These are phyloP conservation scores for Antitrichia curtipendula DNA, from an alignment of 225 moss, liverwort and hornwort species.

Conservation along the genomic window DNA sequence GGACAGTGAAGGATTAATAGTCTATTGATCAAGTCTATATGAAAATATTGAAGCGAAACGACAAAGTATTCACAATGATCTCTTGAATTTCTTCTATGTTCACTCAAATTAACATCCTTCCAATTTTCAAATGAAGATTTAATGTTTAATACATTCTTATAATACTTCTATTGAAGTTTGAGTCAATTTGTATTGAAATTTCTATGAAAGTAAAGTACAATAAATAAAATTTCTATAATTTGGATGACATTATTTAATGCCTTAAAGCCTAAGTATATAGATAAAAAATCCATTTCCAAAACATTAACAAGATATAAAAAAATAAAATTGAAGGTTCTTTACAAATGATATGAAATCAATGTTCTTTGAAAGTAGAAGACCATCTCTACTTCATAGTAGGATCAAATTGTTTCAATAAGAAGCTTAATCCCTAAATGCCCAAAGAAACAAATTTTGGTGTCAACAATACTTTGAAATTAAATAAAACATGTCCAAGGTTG, in stretches of 20 bases:
- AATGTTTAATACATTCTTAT: not conserved
- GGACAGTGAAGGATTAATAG: too few species aligned
- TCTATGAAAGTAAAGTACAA: rapidly evolving
- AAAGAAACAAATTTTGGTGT: too few species aligned
- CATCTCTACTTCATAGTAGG: not conserved
- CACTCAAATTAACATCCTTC: not conserved
- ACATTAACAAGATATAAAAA: not conserved
- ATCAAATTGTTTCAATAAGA: not conserved
- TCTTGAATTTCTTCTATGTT: too few species aligned
- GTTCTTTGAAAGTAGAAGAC: not conserved
- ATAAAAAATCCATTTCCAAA: not conserved
- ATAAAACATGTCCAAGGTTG: too few species aligned
- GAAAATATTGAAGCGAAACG: not conserved
- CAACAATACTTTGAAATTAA: too few species aligned
- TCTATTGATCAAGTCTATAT: not conserved
- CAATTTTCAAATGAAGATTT: not conserved
- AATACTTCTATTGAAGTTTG: not conserved
- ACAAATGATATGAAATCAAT: not conserved
- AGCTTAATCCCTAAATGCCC: too few species aligned
- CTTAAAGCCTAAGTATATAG: not conserved
- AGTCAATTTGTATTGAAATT: not conserved
- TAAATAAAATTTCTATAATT: not conserved
- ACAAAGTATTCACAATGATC: not conserved
- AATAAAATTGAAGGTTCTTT: not conserved
- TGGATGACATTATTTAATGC: not conserved